Base-by-base conservation (phyloP, 345 rosid genomes). In the Heritiera littoralis region DNA sequence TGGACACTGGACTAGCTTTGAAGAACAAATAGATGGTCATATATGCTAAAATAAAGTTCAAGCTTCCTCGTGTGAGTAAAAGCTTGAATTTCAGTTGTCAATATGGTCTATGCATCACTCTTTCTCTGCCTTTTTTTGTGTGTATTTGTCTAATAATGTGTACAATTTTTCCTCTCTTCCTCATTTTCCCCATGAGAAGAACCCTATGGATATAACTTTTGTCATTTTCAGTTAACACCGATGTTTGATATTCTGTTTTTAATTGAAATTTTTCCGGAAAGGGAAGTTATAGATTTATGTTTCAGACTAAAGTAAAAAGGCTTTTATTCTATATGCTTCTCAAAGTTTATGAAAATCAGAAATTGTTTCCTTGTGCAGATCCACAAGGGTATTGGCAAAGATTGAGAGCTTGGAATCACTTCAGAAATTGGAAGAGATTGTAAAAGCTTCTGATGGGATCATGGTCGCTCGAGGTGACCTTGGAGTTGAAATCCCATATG, bases 381-480 rank as follows among this genome's bases (percentile, higher is more conserved):
- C 88, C 43, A 83, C 87, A 45, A 82, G 71, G 80, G 96, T 92
- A 14, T 52, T 92, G 84, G 96, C 96, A 69, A 92, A 92, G 87
- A 83, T 92, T 51, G 96, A 92, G 85, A 90, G 87, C 86, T 81
- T 89, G 79, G 92, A 88, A 78, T 89, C 93, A 45, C 89, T 92
- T 68, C 88, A 80, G 69, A 89, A 89, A 17, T 72, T 92, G 78
- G 87, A 86, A 83, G 90, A 90, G 69, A 92, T 92, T 58, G 80
- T 92, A 1, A 81, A 86, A 77, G 91, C 92, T 76, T 92, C 92
- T 11, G 96, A 92, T 84, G 93, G 96, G 54, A 85, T 89, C 56
- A 88, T 92, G 93, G 90, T 90, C 55, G 96, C 96, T 78, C 85
- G 96, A 49, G 96, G 93, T 48, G 96, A 92, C 77, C 92, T 92